A percentile compares a stretch with the other conserved stretches of the same genome.
Evolutionary conservation across 225 moss, liverwort and hornwort genomes (phyloP).

Genomic region (Sphagnum contortum): DNA sequence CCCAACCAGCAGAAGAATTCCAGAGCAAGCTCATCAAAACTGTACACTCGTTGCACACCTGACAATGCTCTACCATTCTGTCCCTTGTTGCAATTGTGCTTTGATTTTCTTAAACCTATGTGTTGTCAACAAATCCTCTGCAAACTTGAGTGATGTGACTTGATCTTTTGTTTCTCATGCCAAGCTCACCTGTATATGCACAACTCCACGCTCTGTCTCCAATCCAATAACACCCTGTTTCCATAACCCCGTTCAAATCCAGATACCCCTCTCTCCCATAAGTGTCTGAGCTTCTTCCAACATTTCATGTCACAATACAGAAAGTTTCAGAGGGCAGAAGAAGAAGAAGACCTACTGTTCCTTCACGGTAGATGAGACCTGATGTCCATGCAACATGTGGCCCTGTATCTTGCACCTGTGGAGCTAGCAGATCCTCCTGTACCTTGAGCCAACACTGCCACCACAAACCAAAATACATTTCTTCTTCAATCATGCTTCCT

Average conservation of each 20-base stretch:
- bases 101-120: too few species aligned
- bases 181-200: slow-evolving; percentile 48
- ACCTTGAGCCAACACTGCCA: slow-evolving; percentile 92
- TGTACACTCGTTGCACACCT: background rate
- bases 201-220: slow-evolving; percentile 37
- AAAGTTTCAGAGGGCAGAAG: background rate
- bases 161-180: background rate
- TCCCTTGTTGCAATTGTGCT: too few species aligned
- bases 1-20: background rate
- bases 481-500: background rate
- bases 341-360: slow-evolving; percentile 28
- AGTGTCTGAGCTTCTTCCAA: background rate
- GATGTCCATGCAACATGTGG: slow-evolving; percentile 72
- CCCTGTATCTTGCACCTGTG: slow-evolving; percentile 56
- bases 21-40: background rate
- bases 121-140: background rate
- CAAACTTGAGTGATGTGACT: too few species aligned
- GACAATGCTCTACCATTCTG: too few species aligned
- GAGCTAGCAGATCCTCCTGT: slow-evolving; percentile 67
- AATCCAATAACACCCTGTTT: slow-evolving; percentile 62
- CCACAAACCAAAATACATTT: background rate
- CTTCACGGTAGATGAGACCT: slow-evolving; percentile 42
- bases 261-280: background rate
- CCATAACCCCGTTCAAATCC: slow-evolving; percentile 1
- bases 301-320: background rate